A percentile compares a stretch with the other conserved stretches of the same genome.
These are phyloP conservation scores for Leishmania turanica DNA, from an alignment of 208 protist genomes.

Conservation along the genomic window DNA sequence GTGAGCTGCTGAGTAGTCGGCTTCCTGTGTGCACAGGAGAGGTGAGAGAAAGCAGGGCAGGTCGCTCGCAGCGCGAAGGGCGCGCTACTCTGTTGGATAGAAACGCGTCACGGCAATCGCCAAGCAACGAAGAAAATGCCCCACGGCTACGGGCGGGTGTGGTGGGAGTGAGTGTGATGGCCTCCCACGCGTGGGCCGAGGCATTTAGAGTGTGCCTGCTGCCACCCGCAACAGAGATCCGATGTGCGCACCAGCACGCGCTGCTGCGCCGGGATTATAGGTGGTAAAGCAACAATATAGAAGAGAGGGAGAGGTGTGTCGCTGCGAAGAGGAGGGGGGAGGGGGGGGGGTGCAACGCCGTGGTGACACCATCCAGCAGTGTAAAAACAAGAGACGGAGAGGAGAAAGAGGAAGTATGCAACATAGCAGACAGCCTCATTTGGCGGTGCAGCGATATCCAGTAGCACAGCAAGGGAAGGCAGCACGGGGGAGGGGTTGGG, in stretches of 20 bases:
- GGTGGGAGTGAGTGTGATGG: background rate
- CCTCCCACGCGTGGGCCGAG: background rate
- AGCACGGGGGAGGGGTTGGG: background rate
- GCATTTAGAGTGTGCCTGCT: background rate
- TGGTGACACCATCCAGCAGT: background rate
- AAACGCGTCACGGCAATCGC: background rate
- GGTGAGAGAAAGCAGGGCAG: background rate
- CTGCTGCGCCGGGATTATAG: background rate
- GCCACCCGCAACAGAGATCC: background rate
- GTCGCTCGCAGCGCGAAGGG: background rate
- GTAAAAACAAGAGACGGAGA: slow-evolving; percentile 9
- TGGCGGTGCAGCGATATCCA: background rate
- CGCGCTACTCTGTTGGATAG: background rate
- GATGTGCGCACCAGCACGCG: background rate
- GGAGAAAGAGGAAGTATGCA: slow-evolving; percentile 17
- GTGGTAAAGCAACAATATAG: background rate
- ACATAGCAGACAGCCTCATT: background rate
- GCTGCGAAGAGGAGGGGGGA: background rate
- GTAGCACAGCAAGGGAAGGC: background rate
- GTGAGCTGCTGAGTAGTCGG: background rate
- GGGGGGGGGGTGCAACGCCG: background rate
- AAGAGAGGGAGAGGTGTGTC: background rate
- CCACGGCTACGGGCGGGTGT: background rate
- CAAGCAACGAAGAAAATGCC: background rate
- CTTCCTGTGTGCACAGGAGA: background rate